phyloP scores from a whole-genome alignment of 129 eudicot species.

The Ambrosia artemisiifolia region DNA sequence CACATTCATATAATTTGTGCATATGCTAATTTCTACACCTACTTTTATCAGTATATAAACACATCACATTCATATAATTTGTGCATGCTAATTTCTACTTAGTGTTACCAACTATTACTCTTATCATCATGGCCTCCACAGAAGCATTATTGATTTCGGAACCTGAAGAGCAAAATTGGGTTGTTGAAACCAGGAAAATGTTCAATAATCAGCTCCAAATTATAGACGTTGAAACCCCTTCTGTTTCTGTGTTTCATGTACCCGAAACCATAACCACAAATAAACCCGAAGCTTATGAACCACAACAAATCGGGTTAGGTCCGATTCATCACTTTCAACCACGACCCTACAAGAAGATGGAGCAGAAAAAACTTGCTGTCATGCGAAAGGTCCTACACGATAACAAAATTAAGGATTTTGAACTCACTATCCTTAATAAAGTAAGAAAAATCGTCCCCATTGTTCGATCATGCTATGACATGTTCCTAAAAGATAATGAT shows the following conservation, averaged over 20 bases:
- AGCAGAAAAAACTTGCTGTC: constrained; percentile 34
- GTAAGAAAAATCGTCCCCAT: neutral
- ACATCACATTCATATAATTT: too few relatives aligned
- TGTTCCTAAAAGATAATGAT: constrained; percentile 7
- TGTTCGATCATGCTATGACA: constrained; percentile 35
- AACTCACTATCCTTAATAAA: neutral
- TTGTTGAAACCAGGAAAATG: neutral
- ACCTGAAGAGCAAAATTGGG: constrained; percentile 9
- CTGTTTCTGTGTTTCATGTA: neutral
- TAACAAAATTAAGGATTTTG: neutral
- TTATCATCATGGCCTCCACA: neutral
- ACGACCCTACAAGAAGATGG: constrained; percentile 29
- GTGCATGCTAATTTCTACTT: too few relatives aligned
- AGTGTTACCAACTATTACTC: too few relatives aligned
- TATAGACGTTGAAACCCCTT: neutral
- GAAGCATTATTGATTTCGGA: neutral
- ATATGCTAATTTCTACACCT: too few relatives aligned
- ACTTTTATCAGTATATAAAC: too few relatives aligned
- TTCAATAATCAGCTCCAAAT: neutral
- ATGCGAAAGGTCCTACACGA: neutral
- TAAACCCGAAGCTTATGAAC: constrained; percentile 34
- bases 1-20: too few relatives aligned
- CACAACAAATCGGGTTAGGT: constrained; percentile 40
- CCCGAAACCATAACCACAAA: neutral
- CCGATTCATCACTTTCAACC: constrained; percentile 38